Percentiles rank a stretch among this genome's conserved stretches.
Evolutionary conservation across 2,329 filamentous ascomycete genomes (phyloP).

Genomic region (Verticillium alfalfae): DNA sequence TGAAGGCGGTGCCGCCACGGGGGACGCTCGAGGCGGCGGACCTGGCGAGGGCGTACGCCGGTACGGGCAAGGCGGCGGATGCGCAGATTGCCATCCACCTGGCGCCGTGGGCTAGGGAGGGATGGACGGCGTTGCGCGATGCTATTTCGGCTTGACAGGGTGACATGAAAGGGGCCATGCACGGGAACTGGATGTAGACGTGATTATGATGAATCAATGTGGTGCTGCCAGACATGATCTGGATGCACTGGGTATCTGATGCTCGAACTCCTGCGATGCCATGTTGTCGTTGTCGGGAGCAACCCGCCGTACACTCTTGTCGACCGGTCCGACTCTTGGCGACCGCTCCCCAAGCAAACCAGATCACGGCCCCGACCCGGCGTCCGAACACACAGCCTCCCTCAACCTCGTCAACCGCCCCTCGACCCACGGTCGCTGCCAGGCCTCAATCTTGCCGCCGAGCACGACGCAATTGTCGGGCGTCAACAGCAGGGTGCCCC

Average conservation of each 20-base stretch:
- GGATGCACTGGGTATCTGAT: background rate
- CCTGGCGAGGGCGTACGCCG: slow-evolving; percentile 67
- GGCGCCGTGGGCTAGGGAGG: slow-evolving; percentile 68
- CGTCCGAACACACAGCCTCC: slow-evolving; percentile 43
- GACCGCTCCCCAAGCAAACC: background rate
- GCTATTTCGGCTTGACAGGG: slow-evolving; percentile 19
- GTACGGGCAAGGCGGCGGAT: slow-evolving; percentile 65
- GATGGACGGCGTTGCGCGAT: slow-evolving; percentile 56
- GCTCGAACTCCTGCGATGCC: background rate
- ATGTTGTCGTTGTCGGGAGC: background rate
- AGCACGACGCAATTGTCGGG: slow-evolving; percentile 62
- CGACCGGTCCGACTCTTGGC: no score
- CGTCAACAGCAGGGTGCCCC: slow-evolving; percentile 76
- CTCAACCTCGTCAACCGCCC: slow-evolving; percentile 65
- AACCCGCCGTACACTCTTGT: no score
- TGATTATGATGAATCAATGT: background rate
- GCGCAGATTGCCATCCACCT: slow-evolving; percentile 72
- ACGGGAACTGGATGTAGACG: background rate
- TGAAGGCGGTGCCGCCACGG: slow-evolving; percentile 66
- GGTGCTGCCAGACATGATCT: background rate
- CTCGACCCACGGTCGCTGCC: slow-evolving; percentile 74
- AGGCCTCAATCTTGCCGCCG: slow-evolving; percentile 80
- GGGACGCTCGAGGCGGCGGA: slow-evolving; percentile 64
- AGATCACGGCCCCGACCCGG: background rate
- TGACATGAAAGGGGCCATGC: background rate